Base-by-base conservation (phyloP, 768 basidiomycete species). In the Tulasnella sp. region DNA sequence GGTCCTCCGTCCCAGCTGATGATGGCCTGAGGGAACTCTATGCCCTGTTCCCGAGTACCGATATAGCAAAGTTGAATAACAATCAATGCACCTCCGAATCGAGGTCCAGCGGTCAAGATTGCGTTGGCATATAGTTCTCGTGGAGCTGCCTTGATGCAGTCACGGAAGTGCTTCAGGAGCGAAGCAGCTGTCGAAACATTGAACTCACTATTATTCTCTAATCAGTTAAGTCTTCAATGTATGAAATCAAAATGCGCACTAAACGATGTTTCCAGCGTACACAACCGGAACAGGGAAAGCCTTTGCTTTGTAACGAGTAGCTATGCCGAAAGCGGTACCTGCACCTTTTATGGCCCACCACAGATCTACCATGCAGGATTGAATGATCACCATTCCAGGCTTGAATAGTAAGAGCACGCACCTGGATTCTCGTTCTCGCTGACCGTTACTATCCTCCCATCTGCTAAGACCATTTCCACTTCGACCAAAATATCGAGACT, bases 1-100 rank as follows among this genome's bases (percentile, higher is more conserved):
- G 72, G 69, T 59, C 87, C 91, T 42, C 89, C 89, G 39, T 84
- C 80, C 91, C 91, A 95, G 28, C 81, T 81, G 5, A 80, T 79
- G 57, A 93, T 81, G 1, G 80, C 75, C 53, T 90, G 76, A 47
- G 86, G 78, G 57, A 86, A 86, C 61, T 80, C 79, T 2, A 79
- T 76, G 0, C 78, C 79, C 57, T 81, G 76, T 54, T 82, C 77
- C 57, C 77, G 75, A 0, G 79, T 70, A 0, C 91, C 91, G 37
- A 87, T 65, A 62, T 81, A 93, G 65, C 91, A 95, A 67, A 93
- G 82, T 63, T 95, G 91, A 45, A 95, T 78, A 32, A 92, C 85
- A 28, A 68, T 61, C 37, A 95, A 76, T 13, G 86, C 90, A 57
- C 86, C 84, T 57, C 83, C 75, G 44, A 79, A 79, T 8, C 76